A percentile compares a stretch with the other conserved stretches of the same genome.
Evolutionary conservation across 495 filamentous ascomycete genomes (phyloP).

Genomic region (Aspergillus panamensis): DNA sequence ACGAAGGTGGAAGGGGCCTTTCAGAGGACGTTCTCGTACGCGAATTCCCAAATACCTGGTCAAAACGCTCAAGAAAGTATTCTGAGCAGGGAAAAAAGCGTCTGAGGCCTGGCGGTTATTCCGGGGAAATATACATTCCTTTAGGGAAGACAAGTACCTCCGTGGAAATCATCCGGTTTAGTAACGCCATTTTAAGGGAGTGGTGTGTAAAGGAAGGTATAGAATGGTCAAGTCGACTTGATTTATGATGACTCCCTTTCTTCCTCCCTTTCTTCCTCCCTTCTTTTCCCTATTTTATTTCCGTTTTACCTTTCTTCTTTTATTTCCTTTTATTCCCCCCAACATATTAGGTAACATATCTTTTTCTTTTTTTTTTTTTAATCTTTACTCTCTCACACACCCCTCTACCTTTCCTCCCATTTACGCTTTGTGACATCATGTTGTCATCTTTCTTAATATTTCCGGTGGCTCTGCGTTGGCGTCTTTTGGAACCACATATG

Average conservation of each 20-base stretch:
- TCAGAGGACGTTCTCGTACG: slow-evolving; percentile 41
- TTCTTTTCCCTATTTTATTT: not conserved
- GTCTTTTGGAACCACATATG: not conserved
- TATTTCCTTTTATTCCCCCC: not conserved
- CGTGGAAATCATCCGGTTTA: slow-evolving; percentile 48
- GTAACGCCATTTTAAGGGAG: slow-evolving; percentile 42
- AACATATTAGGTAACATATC: no score
- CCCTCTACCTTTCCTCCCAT: no score
- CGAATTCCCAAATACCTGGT: slow-evolving; percentile 49
- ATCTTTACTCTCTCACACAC: no score
- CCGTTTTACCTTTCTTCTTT: not conserved
- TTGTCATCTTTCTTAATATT: not conserved
- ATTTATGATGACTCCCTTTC: slow-evolving; percentile 18
- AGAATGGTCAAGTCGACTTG: slow-evolving; percentile 38
- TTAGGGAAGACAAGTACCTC: slow-evolving; percentile 39
- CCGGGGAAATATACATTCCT: slow-evolving; percentile 42
- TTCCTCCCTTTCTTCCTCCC: not conserved
- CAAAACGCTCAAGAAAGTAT: slow-evolving; percentile 34
- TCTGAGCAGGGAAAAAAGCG: slow-evolving; percentile 36
- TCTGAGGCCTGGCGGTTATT: slow-evolving; percentile 40
- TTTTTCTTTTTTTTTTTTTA: no score
- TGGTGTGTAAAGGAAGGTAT: slow-evolving; percentile 45
- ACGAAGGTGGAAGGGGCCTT: slow-evolving; percentile 41
- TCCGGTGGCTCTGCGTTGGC: slow-evolving; percentile 20
- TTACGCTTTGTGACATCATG: not conserved